These are phyloP conservation scores for Cryptococcus amylolentus DNA, from an alignment of 1,284 basidiomycete species.

Conservation along the genomic window DNA sequence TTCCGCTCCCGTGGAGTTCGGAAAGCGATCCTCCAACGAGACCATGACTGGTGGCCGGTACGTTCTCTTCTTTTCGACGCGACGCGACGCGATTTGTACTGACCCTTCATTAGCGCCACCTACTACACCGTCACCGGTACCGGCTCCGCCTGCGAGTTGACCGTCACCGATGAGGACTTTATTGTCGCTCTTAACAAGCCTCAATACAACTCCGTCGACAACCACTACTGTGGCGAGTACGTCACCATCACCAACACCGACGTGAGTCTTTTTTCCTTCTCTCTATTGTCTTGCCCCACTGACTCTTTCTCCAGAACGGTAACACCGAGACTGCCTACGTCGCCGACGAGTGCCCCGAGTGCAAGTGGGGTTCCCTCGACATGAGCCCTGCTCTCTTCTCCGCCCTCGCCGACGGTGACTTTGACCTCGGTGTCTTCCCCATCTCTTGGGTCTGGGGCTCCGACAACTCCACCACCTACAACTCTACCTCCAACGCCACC, in stretches of 20 bases:
- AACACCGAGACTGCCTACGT: slow-evolving; percentile 61
- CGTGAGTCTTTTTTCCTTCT: neutral
- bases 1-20: slow-evolving; percentile 20
- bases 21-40: slow-evolving; percentile 18
- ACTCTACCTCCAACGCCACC: neutral
- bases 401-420: slow-evolving; percentile 31
- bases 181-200: slow-evolving; percentile 41
- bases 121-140: slow-evolving; percentile 36
- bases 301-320: slow-evolving; percentile 47
- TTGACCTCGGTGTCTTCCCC: slow-evolving; percentile 43
- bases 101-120: slow-evolving; percentile 17
- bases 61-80: neutral
- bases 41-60: slow-evolving; percentile 16
- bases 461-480: neutral
- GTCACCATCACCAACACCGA: slow-evolving; percentile 63
- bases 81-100: neutral
- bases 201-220: slow-evolving; percentile 19
- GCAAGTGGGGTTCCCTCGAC: slow-evolving; percentile 52
- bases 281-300: neutral
- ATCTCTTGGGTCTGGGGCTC: slow-evolving; percentile 24
- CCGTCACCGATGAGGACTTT: slow-evolving; percentile 29
- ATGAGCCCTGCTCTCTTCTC: slow-evolving; percentile 51
- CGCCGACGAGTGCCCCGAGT: slow-evolving; percentile 53
- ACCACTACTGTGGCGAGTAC: slow-evolving; percentile 57
- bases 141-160: slow-evolving; percentile 34